A percentile compares a stretch with the other conserved stretches of the same genome.
phyloP scores from a whole-genome alignment of 192 early-diverging fungal species.

The Umbelopsis sp. region DNA sequence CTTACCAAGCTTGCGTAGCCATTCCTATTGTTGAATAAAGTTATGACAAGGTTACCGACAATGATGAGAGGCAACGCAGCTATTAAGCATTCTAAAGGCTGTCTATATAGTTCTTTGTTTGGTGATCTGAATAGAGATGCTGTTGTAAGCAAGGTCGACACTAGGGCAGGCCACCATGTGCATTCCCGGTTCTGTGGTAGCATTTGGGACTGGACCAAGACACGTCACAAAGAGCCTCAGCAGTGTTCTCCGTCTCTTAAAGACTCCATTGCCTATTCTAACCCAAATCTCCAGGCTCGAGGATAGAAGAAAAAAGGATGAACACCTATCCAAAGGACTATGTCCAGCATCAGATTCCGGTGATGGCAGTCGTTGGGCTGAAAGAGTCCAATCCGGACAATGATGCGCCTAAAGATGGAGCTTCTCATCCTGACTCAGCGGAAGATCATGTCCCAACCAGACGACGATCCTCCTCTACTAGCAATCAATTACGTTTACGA shows the following conservation, averaged over 20 bases:
- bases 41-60: background rate
- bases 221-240: background rate
- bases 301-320: slow-evolving; percentile 38
- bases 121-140: background rate
- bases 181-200: background rate
- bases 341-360: slow-evolving; percentile 58
- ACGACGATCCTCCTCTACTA: background rate
- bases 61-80: background rate
- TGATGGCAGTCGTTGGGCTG: slow-evolving; percentile 54
- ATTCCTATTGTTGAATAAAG: background rate
- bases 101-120: background rate
- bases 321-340: slow-evolving; percentile 60
- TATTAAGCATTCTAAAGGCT: background rate
- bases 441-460: slow-evolving; percentile 7
- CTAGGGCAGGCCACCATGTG: background rate
- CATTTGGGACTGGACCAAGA: slow-evolving; percentile 10
- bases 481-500: slow-evolving; percentile 1
- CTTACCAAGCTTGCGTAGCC: background rate
- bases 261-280: background rate
- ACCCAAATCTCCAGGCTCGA: background rate
- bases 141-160: slow-evolving; percentile 3
- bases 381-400: slow-evolving; percentile 7
- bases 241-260: background rate
- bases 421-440: slow-evolving; percentile 24
- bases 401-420: slow-evolving; percentile 17